Base-by-base conservation (phyloP, 2,329 filamentous ascomycete genomes). In the Canariomyces notabilis region DNA sequence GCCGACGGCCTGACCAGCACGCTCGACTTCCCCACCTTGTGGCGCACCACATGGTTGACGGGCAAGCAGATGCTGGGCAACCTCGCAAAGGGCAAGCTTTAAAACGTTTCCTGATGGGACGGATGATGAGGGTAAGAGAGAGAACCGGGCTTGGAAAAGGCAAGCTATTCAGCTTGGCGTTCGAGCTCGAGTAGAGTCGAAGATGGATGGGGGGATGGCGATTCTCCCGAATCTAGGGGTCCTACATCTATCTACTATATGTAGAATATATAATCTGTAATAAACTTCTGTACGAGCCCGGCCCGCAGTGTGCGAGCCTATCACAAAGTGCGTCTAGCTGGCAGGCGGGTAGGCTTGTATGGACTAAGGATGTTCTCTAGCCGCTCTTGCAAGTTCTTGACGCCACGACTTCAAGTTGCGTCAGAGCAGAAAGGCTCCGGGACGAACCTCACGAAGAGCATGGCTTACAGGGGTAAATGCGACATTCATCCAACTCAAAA, bases 1-100 rank as follows among this genome's bases (percentile, higher is more conserved):
- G 86, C 88, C 53, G 89, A 95, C 67, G 82, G 79, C 37, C 75
- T 95, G 49, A 80, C 75, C 44, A 89, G 83, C 67, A 95, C 89
- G 4, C 72, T 95, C 55, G 89, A 95, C 67, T 78, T 94, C 63
- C 80, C 79, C n/a, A 95, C 89, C 2, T 67, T 95, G 60, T 93
- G 85, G 85, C 77, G 77, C 59, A 95, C 86, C n/a, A 79, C 79
- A 26, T 73, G 70, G 54, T 75, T 91, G 50, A 94, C 89, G 1
- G 89, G 72, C 2, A 71, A 80, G 48, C 79, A 89, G 74, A 95
- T 93, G 81, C 69, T 88, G 50, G 65, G 66, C 26, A 91, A 94
- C 66, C 63, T 94, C 64, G 62, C 83, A 48, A 67, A 74, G 59
- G 79, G 78, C 48, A 93, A 93, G 78, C 67, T 91, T 49, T 89